A percentile compares a stretch with the other conserved stretches of the same genome.
Evolutionary conservation across 495 filamentous ascomycete species (phyloP).

Genomic region (Aspergillus cavernicola): DNA sequence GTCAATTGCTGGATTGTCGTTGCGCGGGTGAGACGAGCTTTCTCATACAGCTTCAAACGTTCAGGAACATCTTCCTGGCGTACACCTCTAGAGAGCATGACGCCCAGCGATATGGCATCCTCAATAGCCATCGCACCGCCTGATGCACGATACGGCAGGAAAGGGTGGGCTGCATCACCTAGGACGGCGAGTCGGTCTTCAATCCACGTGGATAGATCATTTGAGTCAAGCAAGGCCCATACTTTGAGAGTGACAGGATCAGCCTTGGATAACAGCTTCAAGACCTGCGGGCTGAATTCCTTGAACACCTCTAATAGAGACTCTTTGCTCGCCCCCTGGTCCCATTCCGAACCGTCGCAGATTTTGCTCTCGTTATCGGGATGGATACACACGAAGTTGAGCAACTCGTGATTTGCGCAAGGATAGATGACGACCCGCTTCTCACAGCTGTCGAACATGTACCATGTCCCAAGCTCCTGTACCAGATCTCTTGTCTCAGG

Average conservation of each 20-base stretch:
- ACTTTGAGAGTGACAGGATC: conserved; percentile 49
- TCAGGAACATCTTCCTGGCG: conserved; percentile 39
- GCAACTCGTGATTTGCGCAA: conserved; percentile 46
- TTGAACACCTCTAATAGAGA: conserved; percentile 48
- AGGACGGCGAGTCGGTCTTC: conserved; percentile 48
- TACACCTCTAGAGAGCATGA: conserved; percentile 46
- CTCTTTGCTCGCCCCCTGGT: conserved; percentile 42
- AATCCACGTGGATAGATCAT: conserved; percentile 50
- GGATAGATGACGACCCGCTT: conserved; percentile 59
- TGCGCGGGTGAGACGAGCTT: conserved; percentile 51
- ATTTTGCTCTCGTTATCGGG: conserved; percentile 41
- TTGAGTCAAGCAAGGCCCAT: conserved; percentile 59
- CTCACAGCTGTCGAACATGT: conserved; percentile 49
- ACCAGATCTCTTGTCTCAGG: conserved; percentile 41
- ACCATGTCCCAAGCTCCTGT: conserved; percentile 36
- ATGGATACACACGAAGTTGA: conserved; percentile 62
- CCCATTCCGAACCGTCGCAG: conserved; percentile 34
- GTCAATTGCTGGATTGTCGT: conserved; percentile 53
- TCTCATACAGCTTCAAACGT: conserved; percentile 55
- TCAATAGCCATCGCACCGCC: conserved; percentile 58
- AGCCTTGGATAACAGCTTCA: conserved; percentile 43
- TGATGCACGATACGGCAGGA: conserved; percentile 53
- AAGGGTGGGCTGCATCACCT: conserved; percentile 64
- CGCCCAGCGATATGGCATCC: conserved; percentile 54
- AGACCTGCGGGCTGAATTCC: conserved; percentile 45